phyloP scores from a whole-genome alignment of 2,329 filamentous ascomycete genomes.

The Pleurostoma richardsiae region DNA sequence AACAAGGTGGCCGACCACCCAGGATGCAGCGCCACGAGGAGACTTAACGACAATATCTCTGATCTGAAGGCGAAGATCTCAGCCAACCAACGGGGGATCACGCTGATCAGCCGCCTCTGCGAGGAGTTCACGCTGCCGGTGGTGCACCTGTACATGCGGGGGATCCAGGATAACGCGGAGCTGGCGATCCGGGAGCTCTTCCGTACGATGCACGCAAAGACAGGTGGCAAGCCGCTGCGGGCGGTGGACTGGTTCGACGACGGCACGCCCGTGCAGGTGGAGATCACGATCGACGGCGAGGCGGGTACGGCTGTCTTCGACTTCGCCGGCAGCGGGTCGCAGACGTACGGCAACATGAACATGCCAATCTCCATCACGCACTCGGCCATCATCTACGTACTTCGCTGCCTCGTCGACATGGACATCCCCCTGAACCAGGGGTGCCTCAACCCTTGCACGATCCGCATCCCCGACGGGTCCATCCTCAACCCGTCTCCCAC shows the following conservation, averaged over 20 bases:
- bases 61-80: constrained; percentile 71
- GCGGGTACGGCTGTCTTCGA: constrained; percentile 68
- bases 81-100: constrained; percentile 69
- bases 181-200: neutral
- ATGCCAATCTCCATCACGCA: constrained; percentile 10
- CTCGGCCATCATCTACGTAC: constrained; percentile 30
- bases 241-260: constrained; percentile 75
- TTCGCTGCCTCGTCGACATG: constrained; percentile 24
- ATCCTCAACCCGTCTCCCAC: constrained; percentile 24
- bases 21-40: constrained; percentile 64
- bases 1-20: constrained; percentile 61
- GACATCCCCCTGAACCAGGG: constrained; percentile 34
- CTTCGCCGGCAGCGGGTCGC: constrained; percentile 64
- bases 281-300: constrained; percentile 48
- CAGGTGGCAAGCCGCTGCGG: constrained; percentile 58
- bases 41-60: constrained; percentile 66
- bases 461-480: constrained; percentile 22
- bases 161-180: neutral
- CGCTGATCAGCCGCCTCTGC: constrained; percentile 61
- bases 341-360: constrained; percentile 51
- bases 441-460: constrained; percentile 25
- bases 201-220: constrained; percentile 57
- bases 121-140: constrained; percentile 60
- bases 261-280: constrained; percentile 19
- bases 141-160: constrained; percentile 36